Conservation (phyloP, 2,329 filamentous ascomycete species). For the Penicillium hordei region DNA sequence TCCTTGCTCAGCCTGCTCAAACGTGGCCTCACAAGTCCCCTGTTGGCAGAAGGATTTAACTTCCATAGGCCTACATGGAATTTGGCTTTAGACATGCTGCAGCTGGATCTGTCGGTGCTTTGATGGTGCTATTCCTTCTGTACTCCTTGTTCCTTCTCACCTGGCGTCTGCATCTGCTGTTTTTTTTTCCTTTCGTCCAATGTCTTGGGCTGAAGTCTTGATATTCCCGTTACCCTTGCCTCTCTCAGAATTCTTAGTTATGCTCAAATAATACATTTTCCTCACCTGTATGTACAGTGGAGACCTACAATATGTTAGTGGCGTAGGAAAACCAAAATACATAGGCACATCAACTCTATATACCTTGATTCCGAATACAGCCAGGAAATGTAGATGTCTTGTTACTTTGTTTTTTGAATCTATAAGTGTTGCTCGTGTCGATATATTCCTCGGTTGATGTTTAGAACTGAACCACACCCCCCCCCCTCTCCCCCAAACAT, state of each 20-base stretch:
- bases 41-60: slow-evolving; percentile 16
- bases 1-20: slow-evolving; percentile 15
- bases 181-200: slow-evolving; percentile 13
- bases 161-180: slow-evolving; percentile 37
- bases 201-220: slow-evolving; percentile 31
- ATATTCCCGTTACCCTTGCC: slow-evolving; percentile 25
- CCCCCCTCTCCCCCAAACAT: background rate
- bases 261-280: slow-evolving; percentile 37
- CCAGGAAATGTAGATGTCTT: background rate
- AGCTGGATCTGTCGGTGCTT: slow-evolving; percentile 30
- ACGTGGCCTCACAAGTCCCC: slow-evolving; percentile 12
- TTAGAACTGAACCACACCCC: background rate
- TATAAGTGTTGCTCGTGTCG: background rate
- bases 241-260: slow-evolving; percentile 28
- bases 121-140: slow-evolving; percentile 27
- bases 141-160: slow-evolving; percentile 30
- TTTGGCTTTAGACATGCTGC: slow-evolving; percentile 32
- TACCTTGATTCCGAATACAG: background rate
- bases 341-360: background rate
- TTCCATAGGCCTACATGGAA: slow-evolving; percentile 28
- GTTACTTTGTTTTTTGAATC: background rate
- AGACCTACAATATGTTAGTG: background rate
- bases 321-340: background rate
- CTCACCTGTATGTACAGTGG: slow-evolving; percentile 15
- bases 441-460: background rate